phyloP scores from a whole-genome alignment of 192 early-diverging fungal genomes.

The Kappamyces sp. region DNA sequence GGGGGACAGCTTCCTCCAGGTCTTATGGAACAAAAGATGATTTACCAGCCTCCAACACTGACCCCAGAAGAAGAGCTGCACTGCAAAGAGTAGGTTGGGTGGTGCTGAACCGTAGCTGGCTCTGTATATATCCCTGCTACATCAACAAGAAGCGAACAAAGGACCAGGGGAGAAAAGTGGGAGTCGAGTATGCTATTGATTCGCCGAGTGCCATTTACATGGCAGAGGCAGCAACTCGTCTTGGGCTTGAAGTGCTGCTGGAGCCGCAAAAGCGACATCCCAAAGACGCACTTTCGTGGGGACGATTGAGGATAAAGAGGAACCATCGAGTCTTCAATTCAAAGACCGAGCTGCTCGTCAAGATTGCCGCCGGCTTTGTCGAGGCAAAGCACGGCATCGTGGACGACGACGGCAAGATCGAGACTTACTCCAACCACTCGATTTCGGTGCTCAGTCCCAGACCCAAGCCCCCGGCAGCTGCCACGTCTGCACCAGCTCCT shows the following conservation, averaged over 20 bases:
- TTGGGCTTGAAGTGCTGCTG: constrained; percentile 22
- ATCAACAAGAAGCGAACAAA: constrained; percentile 23
- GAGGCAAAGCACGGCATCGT: constrained; percentile 20
- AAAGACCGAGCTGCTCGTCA: constrained; percentile 23
- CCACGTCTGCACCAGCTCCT: no score
- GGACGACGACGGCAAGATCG: constrained; percentile 17
- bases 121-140: constrained; percentile 34
- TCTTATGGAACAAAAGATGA: no score
- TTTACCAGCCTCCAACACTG: no score
- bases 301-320: constrained; percentile 28
- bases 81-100: no score
- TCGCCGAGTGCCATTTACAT: constrained; percentile 34
- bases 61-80: no score
- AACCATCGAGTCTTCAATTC: constrained; percentile 8
- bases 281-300: constrained; percentile 36
- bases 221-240: constrained; percentile 21
- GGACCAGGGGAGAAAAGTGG: constrained; percentile 17
- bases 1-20: no score
- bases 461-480: not conserved
- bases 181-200: constrained; percentile 6
- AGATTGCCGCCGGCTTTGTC: constrained; percentile 21
- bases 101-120: constrained; percentile 26
- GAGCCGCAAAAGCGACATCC: constrained; percentile 39
- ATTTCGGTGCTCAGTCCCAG: constrained; percentile 5
- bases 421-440: not conserved